These are phyloP conservation scores for Phoenix roebelenii DNA, from an alignment of 176 grass and related monocot genomes.

Conservation along the genomic window DNA sequence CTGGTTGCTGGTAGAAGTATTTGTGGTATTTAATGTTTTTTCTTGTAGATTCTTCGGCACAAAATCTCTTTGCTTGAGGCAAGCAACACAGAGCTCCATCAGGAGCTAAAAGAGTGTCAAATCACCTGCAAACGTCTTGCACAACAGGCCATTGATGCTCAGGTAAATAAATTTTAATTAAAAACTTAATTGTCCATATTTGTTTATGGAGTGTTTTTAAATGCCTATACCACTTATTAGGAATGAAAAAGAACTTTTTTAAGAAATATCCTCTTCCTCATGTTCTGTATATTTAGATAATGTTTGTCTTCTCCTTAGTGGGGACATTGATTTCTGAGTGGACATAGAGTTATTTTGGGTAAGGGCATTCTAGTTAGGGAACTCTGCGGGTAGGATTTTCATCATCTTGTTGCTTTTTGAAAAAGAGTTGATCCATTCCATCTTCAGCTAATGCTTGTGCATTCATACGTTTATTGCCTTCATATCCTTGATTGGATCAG, in stretches of 20 bases:
- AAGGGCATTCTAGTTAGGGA: too few species aligned
- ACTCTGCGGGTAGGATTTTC: too few species aligned
- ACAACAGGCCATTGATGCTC: constrained; percentile 44
- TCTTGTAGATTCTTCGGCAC: constrained; percentile 63
- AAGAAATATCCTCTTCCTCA: too few species aligned
- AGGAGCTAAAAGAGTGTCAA: constrained; percentile 59
- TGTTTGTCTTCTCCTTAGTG: too few species aligned
- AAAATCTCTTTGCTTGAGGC: constrained; percentile 68
- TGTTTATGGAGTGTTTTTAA: background rate
- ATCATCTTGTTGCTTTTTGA: too few species aligned
- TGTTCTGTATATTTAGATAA: too few species aligned
- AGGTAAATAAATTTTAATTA: constrained; percentile 35
- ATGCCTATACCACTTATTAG: background rate
- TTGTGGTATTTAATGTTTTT: background rate
- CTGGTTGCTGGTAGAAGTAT: background rate
- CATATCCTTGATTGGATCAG: constrained; percentile 26
- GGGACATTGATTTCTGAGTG: too few species aligned
- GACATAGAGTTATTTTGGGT: too few species aligned
- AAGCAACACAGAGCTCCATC: constrained; percentile 63
- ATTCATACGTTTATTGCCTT: too few species aligned
- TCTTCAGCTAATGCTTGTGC: too few species aligned
- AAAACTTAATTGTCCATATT: background rate
- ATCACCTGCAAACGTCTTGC: constrained; percentile 47
- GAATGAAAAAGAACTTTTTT: too few species aligned
- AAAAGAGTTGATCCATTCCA: too few species aligned